These are phyloP conservation scores for Ananas comosus DNA, from an alignment of 176 grass and related monocot genomes.

Conservation along the genomic window DNA sequence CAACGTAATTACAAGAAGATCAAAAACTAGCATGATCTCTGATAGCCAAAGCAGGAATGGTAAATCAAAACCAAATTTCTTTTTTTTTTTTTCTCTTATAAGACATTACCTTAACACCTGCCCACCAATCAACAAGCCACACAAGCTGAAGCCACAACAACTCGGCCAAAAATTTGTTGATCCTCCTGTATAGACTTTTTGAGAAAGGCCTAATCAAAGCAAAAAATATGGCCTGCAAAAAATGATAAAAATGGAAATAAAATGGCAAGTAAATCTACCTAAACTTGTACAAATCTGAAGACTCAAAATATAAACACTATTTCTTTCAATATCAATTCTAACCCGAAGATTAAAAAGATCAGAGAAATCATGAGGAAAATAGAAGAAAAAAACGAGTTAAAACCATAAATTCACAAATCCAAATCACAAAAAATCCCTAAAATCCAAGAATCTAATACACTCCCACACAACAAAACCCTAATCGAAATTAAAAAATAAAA, in stretches of 20 bases:
- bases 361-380: too few relatives aligned
- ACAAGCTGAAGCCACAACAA: conserved; percentile 86
- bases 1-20: too few relatives aligned
- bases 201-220: conserved; percentile 68
- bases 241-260: neutral
- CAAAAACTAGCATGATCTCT: neutral
- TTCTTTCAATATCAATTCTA: too few relatives aligned
- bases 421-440: conserved; percentile 1
- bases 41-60: neutral
- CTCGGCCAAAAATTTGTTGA: conserved; percentile 61
- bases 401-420: too few relatives aligned
- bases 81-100: neutral
- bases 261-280: too few relatives aligned
- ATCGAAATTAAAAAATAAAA: neutral
- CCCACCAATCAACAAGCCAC: conserved; percentile 99
- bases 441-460: neutral
- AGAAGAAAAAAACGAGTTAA: too few relatives aligned
- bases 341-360: too few relatives aligned
- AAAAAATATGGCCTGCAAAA: conserved; percentile 44
- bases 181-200: conserved; percentile 55
- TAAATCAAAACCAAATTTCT: neutral
- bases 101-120: conserved; percentile 64
- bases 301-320: too few relatives aligned
- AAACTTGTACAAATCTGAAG: too few relatives aligned
- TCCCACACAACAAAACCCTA: neutral